Evolutionary conservation across 2,329 filamentous ascomycete genomes (phyloP).

Genomic region (Alternaria viburni): DNA sequence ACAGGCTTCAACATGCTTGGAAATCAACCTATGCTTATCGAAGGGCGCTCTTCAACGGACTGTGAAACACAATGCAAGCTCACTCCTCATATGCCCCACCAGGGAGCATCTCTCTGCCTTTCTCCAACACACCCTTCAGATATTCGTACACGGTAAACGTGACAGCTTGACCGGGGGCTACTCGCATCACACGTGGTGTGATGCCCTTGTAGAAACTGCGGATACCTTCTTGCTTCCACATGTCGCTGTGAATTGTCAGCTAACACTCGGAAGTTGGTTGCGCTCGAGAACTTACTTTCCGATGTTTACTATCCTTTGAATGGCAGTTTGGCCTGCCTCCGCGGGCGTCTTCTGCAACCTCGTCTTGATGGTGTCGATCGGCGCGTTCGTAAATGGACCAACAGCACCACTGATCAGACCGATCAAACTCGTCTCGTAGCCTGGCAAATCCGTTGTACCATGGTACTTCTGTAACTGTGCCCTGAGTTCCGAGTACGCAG

Average conservation of each 20-base stretch:
- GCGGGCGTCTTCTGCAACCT: slow-evolving; percentile 89
- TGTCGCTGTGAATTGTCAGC: slow-evolving; percentile 45
- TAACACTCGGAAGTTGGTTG: not conserved
- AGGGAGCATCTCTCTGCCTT: slow-evolving; percentile 53
- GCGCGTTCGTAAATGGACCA: slow-evolving; percentile 94
- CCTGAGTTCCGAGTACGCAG: slow-evolving; percentile 94
- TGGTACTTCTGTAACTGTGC: slow-evolving; percentile 74
- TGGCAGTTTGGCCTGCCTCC: slow-evolving; percentile 78
- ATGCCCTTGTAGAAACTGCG: slow-evolving; percentile 99
- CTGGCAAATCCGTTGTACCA: slow-evolving; percentile 75
- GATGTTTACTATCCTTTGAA: slow-evolving; percentile 79
- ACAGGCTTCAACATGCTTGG: not conserved
- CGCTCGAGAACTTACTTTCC: slow-evolving; percentile 55
- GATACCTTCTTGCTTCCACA: slow-evolving; percentile 83
- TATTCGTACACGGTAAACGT: slow-evolving; percentile 68
- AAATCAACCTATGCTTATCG: slow-evolving; percentile 18
- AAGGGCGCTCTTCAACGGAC: not conserved
- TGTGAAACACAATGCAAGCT: not conserved
- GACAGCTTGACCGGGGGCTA: slow-evolving; percentile 90
- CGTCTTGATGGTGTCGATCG: slow-evolving; percentile 99
- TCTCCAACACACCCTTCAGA: slow-evolving; percentile 58
- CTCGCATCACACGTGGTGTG: slow-evolving; percentile 95
- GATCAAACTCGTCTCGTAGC: slow-evolving; percentile 89
- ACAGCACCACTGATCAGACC: slow-evolving; percentile 92
- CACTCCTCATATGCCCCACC: slow-evolving; percentile 59